Evolutionary conservation across 257 asterid species (phyloP).

Genomic region (Solanum bulbocastanum): DNA sequence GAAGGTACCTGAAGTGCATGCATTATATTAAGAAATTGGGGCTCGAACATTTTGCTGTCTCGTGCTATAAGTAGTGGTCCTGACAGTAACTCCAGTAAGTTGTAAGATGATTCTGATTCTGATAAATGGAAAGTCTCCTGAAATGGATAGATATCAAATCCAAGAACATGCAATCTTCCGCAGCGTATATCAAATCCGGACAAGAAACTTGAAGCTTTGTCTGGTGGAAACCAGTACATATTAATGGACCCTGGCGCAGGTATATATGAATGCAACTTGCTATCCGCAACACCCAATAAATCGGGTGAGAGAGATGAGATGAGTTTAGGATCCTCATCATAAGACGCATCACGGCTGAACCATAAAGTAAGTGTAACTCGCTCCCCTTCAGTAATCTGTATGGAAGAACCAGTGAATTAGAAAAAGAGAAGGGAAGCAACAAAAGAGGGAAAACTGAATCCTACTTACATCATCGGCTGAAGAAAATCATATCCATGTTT

Average conservation of each 20-base stretch:
- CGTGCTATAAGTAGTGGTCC: constrained; percentile 39
- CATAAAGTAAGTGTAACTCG: constrained; percentile 81
- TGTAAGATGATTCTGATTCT: constrained; percentile 20
- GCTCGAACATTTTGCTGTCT: constrained; percentile 35
- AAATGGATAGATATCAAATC: constrained; percentile 40
- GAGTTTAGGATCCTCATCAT: constrained; percentile 76
- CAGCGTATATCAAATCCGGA: constrained; percentile 74
- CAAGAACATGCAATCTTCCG: constrained; percentile 63
- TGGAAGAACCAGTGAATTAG: not conserved
- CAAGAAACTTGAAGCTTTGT: constrained; percentile 47
- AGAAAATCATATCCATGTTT: not conserved
- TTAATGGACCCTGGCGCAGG: constrained; percentile 54
- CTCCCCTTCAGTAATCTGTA: constrained; percentile 75
- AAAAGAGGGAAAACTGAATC: not conserved
- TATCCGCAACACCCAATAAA: constrained; percentile 8
- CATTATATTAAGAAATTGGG: constrained; percentile 49
- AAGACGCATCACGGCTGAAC: constrained; percentile 76
- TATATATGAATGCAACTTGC: constrained; percentile 18
- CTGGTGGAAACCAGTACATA: constrained; percentile 96
- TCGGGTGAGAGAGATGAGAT: constrained; percentile 39
- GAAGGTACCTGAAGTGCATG: constrained; percentile 82
- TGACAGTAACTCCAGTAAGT: constrained; percentile 30
- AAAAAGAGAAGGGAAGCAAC: not conserved
- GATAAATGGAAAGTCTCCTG: constrained; percentile 5
- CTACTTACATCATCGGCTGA: not conserved